Base-by-base conservation (phyloP, 371 early-diverging fungal genomes). In the Gilbertella persicaria region DNA sequence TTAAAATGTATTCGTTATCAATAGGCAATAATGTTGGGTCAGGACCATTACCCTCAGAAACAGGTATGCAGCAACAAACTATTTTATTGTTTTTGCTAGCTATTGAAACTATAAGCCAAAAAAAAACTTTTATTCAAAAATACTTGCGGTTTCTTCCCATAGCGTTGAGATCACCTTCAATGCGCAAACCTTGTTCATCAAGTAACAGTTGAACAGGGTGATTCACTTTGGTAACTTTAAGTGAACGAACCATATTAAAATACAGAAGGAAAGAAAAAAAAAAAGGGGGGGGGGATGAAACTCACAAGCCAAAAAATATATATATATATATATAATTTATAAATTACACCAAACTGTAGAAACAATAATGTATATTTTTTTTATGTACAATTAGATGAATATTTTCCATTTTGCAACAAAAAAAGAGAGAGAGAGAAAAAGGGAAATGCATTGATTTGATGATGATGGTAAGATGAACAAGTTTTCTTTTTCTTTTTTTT, bases 181-280 rank as follows among this genome's bases (percentile, higher is more conserved):
- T 66, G 47, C 78, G 78, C 39, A 77, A 63, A 16, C 78, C 78
- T 44, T 67, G 64, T 7, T 66, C 67, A 45, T 77, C 78, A 43
- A 69, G 62, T 0, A 74, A 60, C 3, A 77, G 33, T 2, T 57
- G 43, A 2, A 73, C 61, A n/a, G 68, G 66, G 29, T 66, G 66
- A 19, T 50, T 64, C 4, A 57, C 77, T 38, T 67, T 76, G 24
- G 47, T 47, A 29, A 64, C 62, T 45, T 59, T 61, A 16, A 76
- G 49, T 28, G 57, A 50, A 19, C 33, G 62, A 28, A 71, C 42
- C 71, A 74, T 74, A 33, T 19, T 40, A 24, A 36, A 23, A 13
- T 6, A 20, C 20, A 45, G 28, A 39, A 28, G 37, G 19, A 14
- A 43, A 44, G 25, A 43, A 24, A 5, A 21, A 42, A 29, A 43